Base-by-base conservation (phyloP, 768 basidiomycete genomes). In the Trametes cinnabarina region DNA sequence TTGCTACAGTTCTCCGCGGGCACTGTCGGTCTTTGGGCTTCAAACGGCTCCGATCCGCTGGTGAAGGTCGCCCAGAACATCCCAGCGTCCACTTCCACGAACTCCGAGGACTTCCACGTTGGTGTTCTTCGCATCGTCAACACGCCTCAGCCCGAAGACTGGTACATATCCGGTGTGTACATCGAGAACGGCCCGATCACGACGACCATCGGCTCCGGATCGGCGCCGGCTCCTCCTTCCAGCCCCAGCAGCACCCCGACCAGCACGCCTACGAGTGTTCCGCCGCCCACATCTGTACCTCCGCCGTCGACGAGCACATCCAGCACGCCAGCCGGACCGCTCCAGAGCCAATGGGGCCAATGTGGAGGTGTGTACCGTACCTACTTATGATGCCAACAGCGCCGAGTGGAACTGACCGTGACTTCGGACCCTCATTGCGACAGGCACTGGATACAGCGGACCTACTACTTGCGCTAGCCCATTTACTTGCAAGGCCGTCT, bases 41-140 rank as follows among this genome's bases (percentile, higher is more conserved):
- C 79, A 6, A 82, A 79, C 9, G 81, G 79, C 20, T 70, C 72
- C 6, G 66, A 60, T 43, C 78, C 82, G 1, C 73, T 86, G 48
- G 72, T 68, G 44, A 77, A 81, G 65, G 82, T 85, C 49, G 76
- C 76, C 26, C 63, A 73, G 28, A 79, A 80, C 69, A 62, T 78
- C 19, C 69, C 76, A 6, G 79, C 80, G 1, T 76, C 76, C 22
- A 77, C 83, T 0, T 82, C 76, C 11, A 85, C 84, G 49, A 83
- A 84, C 71, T 83, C 81, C 19, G 79, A 72, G 30, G 83, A 84
- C 69, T 86, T 76, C 74, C 85, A 85, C 71, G 72, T 86, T 47
- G 83, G 83, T 39, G 82, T 85, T 23, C 78, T 85, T 34, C 80
- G 82, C 57, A 71, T 86, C 58, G 74, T 79, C 20, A 81, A 79